Conservation (phyloP, 2,329 filamentous ascomycete genomes). For the Bipolaris victoriae region DNA sequence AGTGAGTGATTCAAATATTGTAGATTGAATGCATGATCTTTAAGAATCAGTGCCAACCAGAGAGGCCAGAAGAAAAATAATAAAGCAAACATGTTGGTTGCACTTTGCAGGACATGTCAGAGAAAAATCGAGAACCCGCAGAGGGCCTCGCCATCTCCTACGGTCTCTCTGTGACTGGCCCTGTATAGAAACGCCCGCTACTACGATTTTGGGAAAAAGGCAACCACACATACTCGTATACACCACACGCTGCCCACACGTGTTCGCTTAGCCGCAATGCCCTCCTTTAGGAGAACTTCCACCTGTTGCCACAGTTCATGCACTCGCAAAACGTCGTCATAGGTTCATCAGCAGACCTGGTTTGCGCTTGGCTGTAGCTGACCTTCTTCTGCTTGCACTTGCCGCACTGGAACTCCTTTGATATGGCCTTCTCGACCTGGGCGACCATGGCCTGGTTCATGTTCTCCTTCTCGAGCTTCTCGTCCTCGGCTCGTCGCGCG, state of each 20-base stretch:
- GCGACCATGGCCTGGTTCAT: constrained; percentile 97
- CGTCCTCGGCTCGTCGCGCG: constrained; percentile 77
- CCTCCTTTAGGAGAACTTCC: constrained; percentile 52
- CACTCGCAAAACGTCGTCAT: constrained; percentile 65
- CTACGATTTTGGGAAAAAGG: background rate
- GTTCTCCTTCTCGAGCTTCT: constrained; percentile 83
- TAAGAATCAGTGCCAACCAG: background rate
- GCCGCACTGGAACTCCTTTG: constrained; percentile 83
- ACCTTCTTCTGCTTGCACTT: constrained; percentile 95
- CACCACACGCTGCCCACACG: background rate
- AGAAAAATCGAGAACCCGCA: background rate
- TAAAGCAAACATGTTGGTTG: background rate
- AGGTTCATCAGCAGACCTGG: constrained; percentile 91
- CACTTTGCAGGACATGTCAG: background rate
- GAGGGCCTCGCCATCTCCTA: background rate
- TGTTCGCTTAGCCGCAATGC: background rate
- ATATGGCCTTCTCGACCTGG: constrained; percentile 88
- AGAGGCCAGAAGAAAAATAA: background rate
- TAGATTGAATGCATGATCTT: background rate
- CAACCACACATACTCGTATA: background rate
- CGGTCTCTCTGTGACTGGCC: background rate
- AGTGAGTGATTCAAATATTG: no score
- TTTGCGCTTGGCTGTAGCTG: constrained; percentile 95
- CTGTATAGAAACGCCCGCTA: background rate
- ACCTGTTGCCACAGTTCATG: constrained; percentile 58